These are phyloP conservation scores for Gloeopeniophorella convolvens DNA, from an alignment of 768 basidiomycete species.

Conservation along the genomic window DNA sequence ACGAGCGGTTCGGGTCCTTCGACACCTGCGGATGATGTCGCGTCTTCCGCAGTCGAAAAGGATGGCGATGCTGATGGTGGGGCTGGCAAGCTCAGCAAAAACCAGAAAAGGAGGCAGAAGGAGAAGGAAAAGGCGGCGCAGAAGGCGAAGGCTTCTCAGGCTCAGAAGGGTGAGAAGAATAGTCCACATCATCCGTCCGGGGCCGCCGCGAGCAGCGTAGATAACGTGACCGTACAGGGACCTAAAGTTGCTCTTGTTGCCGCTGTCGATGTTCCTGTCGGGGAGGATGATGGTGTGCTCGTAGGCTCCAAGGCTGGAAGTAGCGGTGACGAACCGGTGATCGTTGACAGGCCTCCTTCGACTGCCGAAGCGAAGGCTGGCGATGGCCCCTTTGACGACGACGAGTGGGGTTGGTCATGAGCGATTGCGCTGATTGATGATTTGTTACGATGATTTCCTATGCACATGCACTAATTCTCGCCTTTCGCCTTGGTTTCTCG, in stretches of 20 bases:
- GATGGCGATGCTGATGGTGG: neutral
- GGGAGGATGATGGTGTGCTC: conserved; percentile 7
- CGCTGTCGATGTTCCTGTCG: conserved; percentile 2
- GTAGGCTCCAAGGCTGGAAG: conserved; percentile 3
- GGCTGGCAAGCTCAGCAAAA: no score
- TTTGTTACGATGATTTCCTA: conserved; percentile 1
- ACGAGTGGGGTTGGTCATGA: conserved; percentile 1
- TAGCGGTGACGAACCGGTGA: conserved; percentile 2
- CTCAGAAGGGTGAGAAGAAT: conserved; percentile 17
- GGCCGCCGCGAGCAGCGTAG: neutral
- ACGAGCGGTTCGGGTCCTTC: neutral
- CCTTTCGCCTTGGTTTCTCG: neutral
- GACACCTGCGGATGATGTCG: conserved; percentile 8
- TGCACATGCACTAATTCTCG: neutral
- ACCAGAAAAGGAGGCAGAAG: neutral
- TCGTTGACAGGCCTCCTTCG: neutral
- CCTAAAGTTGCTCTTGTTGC: neutral
- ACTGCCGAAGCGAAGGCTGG: neutral
- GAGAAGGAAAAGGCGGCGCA: neutral
- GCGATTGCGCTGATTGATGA: neutral
- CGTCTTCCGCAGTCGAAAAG: neutral
- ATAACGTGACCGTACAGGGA: conserved; percentile 12
- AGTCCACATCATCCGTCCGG: conserved; percentile 1
- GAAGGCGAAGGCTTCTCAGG: no score
- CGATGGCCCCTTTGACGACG: neutral